Base-by-base conservation (phyloP, 2,329 filamentous ascomycete species). In the Xylaria sp. region DNA sequence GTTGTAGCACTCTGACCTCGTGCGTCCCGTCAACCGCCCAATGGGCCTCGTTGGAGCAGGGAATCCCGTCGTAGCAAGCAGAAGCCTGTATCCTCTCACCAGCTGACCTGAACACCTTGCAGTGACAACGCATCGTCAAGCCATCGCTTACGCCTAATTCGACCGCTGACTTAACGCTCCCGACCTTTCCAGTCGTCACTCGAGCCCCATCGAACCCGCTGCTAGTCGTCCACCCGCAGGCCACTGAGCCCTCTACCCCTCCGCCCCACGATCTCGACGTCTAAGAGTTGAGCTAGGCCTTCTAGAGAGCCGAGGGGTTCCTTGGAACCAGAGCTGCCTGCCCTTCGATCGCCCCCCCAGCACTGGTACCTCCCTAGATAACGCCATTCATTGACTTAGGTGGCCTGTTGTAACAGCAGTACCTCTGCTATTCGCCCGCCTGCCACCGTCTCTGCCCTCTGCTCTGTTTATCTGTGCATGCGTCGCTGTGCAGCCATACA, bases 101-200 rank as follows among this genome's bases (percentile, higher is more conserved):
- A 65, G 65, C 65, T 67, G 63, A 68, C 63, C 60, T 63, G 68
- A 66, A 54, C 58, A 49, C 52, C 58, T 60, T 67, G 65, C 67
- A 70, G 67, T 68, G 68, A 70, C 70, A 72, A 69, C 70, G 56
- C 70, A 72, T 71, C 68, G 62, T 67, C 62, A 48, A 56, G 31
- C 35, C 57, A 19, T 51, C 31, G 53, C 57, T 60, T 44, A 58
- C 63, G 38, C 38, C 43, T 29, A 23, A 38, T 54, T 54, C 40
- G 51, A 56, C 55, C 46, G 23, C 54, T 43, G 35, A 25, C 31
- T 53, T 43, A 29, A 27, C 41, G 29, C 33, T 29, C 35, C 47
- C 40, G 52, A 41, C 58, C 44, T 23, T 29, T 25, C 25, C 23
- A 52, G 47, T 29, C 41, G 33, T 37, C 59, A 37, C 49, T 59